These are phyloP conservation scores for Prinsepia uniflora DNA, from an alignment of 306 rosid genomes.

Conservation along the genomic window DNA sequence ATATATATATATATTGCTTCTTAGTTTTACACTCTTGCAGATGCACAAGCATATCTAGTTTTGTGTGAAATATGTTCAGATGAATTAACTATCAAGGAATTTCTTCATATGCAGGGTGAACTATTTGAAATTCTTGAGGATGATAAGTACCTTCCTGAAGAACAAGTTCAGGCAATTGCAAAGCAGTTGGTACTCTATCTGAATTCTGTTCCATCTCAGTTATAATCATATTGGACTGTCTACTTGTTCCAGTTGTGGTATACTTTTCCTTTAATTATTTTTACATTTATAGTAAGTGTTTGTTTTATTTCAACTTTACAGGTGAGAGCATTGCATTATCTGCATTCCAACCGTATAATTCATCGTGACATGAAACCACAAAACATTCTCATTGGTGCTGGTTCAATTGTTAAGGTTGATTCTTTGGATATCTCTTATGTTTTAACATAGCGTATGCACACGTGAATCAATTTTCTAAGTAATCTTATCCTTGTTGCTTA, in stretches of 20 bases:
- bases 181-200: constrained; percentile 73
- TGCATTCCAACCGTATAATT: constrained; percentile 93
- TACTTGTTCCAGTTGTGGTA: background rate
- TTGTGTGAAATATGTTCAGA: constrained; percentile 9
- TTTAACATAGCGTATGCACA: background rate
- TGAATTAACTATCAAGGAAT: constrained; percentile 13
- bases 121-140: constrained; percentile 99
- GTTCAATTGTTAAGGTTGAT: constrained; percentile 87
- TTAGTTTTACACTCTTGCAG: constrained; percentile 9
- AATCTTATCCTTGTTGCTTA: background rate
- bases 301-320: constrained; percentile 34
- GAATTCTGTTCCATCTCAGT: constrained; percentile 11
- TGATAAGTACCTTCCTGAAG: constrained; percentile 96
- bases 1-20: no score
- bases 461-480: background rate
- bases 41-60: background rate
- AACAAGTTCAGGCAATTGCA: constrained; percentile 97
- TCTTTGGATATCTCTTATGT: background rate
- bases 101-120: constrained; percentile 63
- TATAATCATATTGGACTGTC: background rate
- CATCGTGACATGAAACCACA: constrained; percentile 99
- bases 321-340: constrained; percentile 90
- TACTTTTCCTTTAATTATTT: background rate
- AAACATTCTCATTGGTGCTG: constrained; percentile 94
- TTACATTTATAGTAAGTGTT: constrained; percentile 2